A percentile compares a stretch with the other conserved stretches of the same genome.
Evolutionary conservation across 768 basidiomycete genomes (phyloP).

Genomic region (Suillus lakei): DNA sequence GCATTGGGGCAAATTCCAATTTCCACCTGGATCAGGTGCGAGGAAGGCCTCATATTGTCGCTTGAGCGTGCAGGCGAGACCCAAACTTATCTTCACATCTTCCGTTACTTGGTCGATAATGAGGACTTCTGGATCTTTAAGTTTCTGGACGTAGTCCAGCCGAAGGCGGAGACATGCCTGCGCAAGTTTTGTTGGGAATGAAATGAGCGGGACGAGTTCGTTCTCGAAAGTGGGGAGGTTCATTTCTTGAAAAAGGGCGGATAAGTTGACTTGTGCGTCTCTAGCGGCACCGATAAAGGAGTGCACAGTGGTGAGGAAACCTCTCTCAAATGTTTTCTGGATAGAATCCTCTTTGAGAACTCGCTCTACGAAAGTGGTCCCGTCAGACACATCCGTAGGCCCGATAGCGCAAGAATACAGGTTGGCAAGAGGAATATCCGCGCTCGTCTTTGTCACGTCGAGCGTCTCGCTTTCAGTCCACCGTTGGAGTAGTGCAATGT

Average conservation of each 20-base stretch:
- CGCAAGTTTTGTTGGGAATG: constrained; percentile 95
- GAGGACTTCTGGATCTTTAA: constrained; percentile 86
- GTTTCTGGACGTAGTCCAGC: constrained; percentile 85
- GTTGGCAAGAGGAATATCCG: constrained; percentile 53
- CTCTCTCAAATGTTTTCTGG: constrained; percentile 91
- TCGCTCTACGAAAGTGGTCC: constrained; percentile 90
- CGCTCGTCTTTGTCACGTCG: constrained; percentile 79
- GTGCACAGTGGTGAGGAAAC: constrained; percentile 86
- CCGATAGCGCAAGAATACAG: constrained; percentile 36
- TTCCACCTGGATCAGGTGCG: constrained; percentile 81
- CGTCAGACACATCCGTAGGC: constrained; percentile 57
- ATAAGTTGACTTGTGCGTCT: constrained; percentile 82
- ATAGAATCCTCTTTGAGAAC: constrained; percentile 96
- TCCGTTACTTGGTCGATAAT: constrained; percentile 95
- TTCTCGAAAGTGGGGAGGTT: constrained; percentile 90
- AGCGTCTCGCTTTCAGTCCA: constrained; percentile 96
- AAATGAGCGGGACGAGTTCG: constrained; percentile 88
- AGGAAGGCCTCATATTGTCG: constrained; percentile 93
- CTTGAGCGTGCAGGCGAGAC: constrained; percentile 93
- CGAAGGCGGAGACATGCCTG: constrained; percentile 90
- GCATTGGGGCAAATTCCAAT: constrained; percentile 89
- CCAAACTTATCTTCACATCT: constrained; percentile 89
- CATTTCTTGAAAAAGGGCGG: constrained; percentile 79
- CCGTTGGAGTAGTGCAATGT: constrained; percentile 78
- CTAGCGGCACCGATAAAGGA: constrained; percentile 85